phyloP scores from a whole-genome alignment of 106 monocot species.

The Dioscorea alata region DNA sequence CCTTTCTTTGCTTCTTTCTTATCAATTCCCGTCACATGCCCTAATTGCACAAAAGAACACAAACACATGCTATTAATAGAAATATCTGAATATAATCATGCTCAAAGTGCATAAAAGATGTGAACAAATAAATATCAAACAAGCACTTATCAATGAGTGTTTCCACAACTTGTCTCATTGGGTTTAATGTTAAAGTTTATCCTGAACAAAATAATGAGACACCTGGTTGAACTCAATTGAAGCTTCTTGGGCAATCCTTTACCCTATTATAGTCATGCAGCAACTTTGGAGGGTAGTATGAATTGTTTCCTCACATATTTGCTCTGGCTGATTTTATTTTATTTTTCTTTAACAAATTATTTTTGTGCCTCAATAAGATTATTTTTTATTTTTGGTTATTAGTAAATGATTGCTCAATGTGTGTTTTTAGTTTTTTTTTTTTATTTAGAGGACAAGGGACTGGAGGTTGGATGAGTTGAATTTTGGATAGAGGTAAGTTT shows the following conservation, averaged over 20 bases:
- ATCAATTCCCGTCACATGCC: too few species aligned
- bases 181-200: constrained; percentile 3
- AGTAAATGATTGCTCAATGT: background rate
- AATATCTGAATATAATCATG: too few species aligned
- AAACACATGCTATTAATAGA: too few species aligned
- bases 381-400: background rate
- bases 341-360: too few species aligned
- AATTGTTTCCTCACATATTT: constrained; percentile 23
- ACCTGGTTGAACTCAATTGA: constrained; percentile 97
- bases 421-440: constrained; percentile 70
- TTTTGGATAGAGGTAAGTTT: constrained; percentile 80
- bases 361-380: background rate
- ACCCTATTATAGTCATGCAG: constrained; percentile 84
- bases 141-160: too few species aligned
- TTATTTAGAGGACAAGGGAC: constrained; percentile 98
- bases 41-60: too few species aligned
- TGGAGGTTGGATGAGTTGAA: constrained; percentile 95
- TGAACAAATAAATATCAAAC: too few species aligned
- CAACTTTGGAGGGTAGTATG: constrained; percentile 94
- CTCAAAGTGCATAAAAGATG: too few species aligned
- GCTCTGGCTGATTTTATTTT: background rate
- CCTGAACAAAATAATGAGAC: constrained; percentile 76
- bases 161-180: background rate
- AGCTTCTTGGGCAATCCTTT: constrained; percentile 92
- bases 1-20: too few species aligned